These are phyloP conservation scores for Ophiostoma piceae DNA, from an alignment of 2,329 filamentous ascomycete species.

Conservation along the genomic window DNA sequence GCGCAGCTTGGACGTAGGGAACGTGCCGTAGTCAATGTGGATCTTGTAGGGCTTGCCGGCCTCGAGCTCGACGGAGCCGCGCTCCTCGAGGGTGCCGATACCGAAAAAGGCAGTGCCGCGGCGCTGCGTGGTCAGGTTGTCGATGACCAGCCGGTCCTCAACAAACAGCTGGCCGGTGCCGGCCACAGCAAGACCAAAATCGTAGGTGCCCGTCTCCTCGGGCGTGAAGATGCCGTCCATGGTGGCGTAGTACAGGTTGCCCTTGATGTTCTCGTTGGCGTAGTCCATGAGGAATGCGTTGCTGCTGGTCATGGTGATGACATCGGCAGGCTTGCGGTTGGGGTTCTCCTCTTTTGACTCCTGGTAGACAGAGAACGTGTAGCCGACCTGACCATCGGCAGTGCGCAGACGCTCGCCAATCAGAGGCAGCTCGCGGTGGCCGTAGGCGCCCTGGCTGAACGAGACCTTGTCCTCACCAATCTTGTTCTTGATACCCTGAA, in stretches of 20 bases:
- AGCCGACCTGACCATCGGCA: conserved; percentile 22
- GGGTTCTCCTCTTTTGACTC: conserved; percentile 20
- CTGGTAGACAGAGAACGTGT: conserved; percentile 24
- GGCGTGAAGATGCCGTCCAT: conserved; percentile 34
- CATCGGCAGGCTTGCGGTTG: conserved; percentile 30
- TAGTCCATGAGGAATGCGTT: conserved; percentile 48
- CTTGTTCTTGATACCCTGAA: conserved; percentile 37
- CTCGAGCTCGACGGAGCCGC: conserved; percentile 30
- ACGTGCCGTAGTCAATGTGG: conserved; percentile 29
- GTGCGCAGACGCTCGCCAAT: conserved; percentile 22
- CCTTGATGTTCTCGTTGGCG: conserved; percentile 35
- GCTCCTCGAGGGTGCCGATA: conserved; percentile 34
- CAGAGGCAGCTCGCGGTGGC: conserved; percentile 26
- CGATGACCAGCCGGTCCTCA: conserved; percentile 35
- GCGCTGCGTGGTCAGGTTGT: conserved; percentile 34
- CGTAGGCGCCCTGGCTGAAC: conserved; percentile 24
- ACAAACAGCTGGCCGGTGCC: conserved; percentile 36
- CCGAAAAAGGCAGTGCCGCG: conserved; percentile 34
- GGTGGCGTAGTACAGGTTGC: conserved; percentile 38
- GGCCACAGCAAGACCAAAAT: conserved; percentile 34
- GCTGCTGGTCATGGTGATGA: conserved; percentile 41
- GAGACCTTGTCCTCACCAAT: conserved; percentile 33
- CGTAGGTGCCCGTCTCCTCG: conserved; percentile 32
- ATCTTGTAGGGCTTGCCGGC: conserved; percentile 33
- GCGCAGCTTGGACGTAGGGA: conserved; percentile 21